Conservation (phyloP, 768 basidiomycete genomes). For the Paxillus rubicundulus region DNA sequence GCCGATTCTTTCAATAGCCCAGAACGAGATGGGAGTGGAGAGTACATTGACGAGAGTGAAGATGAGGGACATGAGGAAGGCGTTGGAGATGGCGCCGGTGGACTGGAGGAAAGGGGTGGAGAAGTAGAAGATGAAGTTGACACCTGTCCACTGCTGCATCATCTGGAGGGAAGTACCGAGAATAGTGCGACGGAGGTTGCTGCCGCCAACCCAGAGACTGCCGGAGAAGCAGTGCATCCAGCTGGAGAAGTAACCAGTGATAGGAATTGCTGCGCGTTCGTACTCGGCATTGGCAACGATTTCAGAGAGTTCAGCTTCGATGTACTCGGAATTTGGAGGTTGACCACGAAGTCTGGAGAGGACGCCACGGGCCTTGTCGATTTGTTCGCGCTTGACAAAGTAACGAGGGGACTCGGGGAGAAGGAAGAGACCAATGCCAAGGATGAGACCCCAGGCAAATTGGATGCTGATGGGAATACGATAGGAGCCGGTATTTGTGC, state of each 20-base stretch:
- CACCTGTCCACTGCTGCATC: constrained; percentile 79
- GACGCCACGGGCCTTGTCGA: constrained; percentile 51
- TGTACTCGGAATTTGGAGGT: constrained; percentile 45
- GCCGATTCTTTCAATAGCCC: constrained; percentile 77
- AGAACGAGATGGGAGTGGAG: constrained; percentile 80
- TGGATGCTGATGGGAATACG: constrained; percentile 74
- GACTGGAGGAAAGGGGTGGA: constrained; percentile 65
- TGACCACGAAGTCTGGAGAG: constrained; percentile 63
- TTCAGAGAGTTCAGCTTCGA: constrained; percentile 54
- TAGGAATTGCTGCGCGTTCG: constrained; percentile 57
- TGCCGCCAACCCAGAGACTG: constrained; percentile 43
- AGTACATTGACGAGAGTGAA: constrained; percentile 75
- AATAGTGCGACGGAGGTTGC: constrained; percentile 68
- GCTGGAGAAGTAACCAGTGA: constrained; percentile 39
- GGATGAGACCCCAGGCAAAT: constrained; percentile 75
- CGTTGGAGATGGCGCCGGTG: constrained; percentile 50
- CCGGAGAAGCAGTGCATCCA: constrained; percentile 52
- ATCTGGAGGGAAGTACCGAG: constrained; percentile 81
- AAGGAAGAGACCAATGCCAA: constrained; percentile 65
- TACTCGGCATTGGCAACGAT: constrained; percentile 59
- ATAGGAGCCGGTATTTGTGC: constrained; percentile 51
- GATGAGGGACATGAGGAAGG: constrained; percentile 56
- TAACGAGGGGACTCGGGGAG: constrained; percentile 83
- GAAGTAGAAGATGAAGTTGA: constrained; percentile 76
- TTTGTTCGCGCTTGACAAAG: constrained; percentile 64